Percentiles rank a stretch among this genome's conserved stretches.
Conservation (phyloP, 1,284 basidiomycete species). For the Calocybe gambosa region DNA sequence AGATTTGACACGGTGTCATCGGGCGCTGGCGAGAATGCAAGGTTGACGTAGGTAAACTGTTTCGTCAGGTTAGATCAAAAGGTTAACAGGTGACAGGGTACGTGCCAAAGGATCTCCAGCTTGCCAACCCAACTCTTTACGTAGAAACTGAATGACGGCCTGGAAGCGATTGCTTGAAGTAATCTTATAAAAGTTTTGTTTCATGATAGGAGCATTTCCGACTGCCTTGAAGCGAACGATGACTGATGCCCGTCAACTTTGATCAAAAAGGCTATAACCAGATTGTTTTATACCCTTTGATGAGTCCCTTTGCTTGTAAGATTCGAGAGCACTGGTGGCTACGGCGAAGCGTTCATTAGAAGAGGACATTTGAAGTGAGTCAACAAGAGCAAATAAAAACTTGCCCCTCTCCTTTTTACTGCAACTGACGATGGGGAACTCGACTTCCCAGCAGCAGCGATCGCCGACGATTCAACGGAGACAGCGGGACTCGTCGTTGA, state of each 20-base stretch:
- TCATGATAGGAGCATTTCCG: conserved; percentile 98
- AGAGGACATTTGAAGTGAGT: conserved; percentile 32
- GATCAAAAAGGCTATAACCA: not conserved
- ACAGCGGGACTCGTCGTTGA: conserved; percentile 8
- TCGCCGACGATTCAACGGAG: not conserved
- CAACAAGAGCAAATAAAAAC: not conserved
- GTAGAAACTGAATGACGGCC: conserved; percentile 89
- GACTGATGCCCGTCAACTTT: conserved; percentile 43
- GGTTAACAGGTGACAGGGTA: conserved; percentile 5
- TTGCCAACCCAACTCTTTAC: conserved; percentile 89
- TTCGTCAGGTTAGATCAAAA: not conserved
- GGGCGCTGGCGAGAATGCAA: conserved; percentile 92
- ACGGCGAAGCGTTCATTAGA: conserved; percentile 44
- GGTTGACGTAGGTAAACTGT: conserved; percentile 97
- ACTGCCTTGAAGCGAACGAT: conserved; percentile 97
- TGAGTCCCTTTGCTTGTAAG: conserved; percentile 80
- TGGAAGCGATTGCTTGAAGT: conserved; percentile 93
- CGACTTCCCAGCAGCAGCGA: conserved; percentile 5
- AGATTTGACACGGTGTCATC: conserved; percentile 91
- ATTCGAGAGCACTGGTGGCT: conserved; percentile 67
- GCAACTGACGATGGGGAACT: conserved; percentile 5
- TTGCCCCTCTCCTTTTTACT: not conserved
- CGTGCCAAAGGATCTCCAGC: conserved; percentile 82
- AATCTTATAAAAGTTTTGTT: conserved; percentile 97
- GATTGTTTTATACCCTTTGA: conserved; percentile 60